phyloP scores from a whole-genome alignment of 129 eudicot genomes.

The Escallonia rubra region DNA sequence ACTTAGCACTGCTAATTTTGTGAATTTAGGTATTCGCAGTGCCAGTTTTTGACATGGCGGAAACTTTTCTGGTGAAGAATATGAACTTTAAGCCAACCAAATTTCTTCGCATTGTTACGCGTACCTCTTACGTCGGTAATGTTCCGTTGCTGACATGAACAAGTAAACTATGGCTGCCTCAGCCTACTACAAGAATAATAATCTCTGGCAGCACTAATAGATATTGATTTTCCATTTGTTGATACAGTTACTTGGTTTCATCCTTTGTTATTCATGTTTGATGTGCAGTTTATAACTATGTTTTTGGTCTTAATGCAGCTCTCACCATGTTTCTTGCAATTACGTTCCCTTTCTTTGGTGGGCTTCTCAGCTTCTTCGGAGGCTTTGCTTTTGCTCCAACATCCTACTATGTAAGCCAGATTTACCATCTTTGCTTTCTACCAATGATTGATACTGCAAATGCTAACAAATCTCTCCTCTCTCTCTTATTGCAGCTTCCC shows the following conservation, averaged over 20 bases:
- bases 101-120: conserved; percentile 35
- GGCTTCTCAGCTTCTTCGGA: conserved; percentile 54
- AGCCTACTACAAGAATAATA: too few species aligned
- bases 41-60: conserved; percentile 60
- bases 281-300: neutral
- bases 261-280: neutral
- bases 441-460: neutral
- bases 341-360: conserved; percentile 59
- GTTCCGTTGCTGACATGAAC: too few species aligned
- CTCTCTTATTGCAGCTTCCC: conserved; percentile 37
- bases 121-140: conserved; percentile 51
- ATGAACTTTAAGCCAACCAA: conserved; percentile 38
- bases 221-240: too few species aligned
- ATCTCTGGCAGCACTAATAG: too few species aligned
- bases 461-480: neutral
- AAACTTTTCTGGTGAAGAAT: conserved; percentile 24
- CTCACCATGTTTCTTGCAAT: conserved; percentile 48
- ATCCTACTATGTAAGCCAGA: conserved; percentile 42
- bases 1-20: neutral
- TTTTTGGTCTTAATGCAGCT: conserved; percentile 26
- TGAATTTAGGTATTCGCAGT: conserved; percentile 49
- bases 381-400: conserved; percentile 67
- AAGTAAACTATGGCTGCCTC: too few species aligned
- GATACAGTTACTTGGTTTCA: neutral
- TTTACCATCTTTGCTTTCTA: neutral